phyloP scores from a whole-genome alignment of 306 rosid species.

The Crotalaria pallida region DNA sequence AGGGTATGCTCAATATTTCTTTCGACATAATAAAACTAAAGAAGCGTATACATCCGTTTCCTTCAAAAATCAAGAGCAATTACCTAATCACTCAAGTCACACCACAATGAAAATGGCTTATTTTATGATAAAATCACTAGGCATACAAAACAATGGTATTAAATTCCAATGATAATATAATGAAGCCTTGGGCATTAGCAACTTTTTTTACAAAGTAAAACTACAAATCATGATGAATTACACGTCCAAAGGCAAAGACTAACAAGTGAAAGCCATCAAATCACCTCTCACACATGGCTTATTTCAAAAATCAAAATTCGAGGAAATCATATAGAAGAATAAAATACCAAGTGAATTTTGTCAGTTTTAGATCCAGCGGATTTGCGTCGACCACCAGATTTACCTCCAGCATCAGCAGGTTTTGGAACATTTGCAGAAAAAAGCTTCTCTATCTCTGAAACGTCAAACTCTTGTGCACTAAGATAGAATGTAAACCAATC shows the following conservation, averaged over 20 bases:
- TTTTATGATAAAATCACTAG: slow-evolving; percentile 6
- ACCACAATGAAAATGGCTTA: slow-evolving; percentile 11
- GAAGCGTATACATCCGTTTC: slow-evolving; percentile 5
- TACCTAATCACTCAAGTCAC: background rate
- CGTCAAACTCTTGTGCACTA: slow-evolving; percentile 85
- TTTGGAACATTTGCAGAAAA: slow-evolving; percentile 82
- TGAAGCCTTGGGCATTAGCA: background rate
- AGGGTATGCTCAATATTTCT: slow-evolving; percentile 3
- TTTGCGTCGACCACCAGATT: slow-evolving; percentile 57
- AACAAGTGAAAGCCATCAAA: slow-evolving; percentile 10
- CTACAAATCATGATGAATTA: background rate
- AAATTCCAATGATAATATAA: background rate
- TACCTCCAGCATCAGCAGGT: slow-evolving; percentile 60
- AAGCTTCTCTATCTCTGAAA: slow-evolving; percentile 80
- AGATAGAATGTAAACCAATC: slow-evolving; percentile 29
- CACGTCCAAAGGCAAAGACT: background rate
- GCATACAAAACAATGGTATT: slow-evolving; percentile 12
- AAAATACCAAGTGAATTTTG: slow-evolving; percentile 71
- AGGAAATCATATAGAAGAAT: slow-evolving; percentile 31
- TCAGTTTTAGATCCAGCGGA: slow-evolving; percentile 76
- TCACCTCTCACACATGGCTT: slow-evolving; percentile 13
- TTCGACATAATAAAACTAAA: background rate
- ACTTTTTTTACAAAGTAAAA: slow-evolving; percentile 7
- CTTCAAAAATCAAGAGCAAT: background rate
- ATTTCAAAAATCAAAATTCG: background rate